Evolutionary conservation across 192 early-diverging fungal species (phyloP), one percentile per base, ranked within the genome.

Genomic region (Linnemannia hyalina): DNA sequence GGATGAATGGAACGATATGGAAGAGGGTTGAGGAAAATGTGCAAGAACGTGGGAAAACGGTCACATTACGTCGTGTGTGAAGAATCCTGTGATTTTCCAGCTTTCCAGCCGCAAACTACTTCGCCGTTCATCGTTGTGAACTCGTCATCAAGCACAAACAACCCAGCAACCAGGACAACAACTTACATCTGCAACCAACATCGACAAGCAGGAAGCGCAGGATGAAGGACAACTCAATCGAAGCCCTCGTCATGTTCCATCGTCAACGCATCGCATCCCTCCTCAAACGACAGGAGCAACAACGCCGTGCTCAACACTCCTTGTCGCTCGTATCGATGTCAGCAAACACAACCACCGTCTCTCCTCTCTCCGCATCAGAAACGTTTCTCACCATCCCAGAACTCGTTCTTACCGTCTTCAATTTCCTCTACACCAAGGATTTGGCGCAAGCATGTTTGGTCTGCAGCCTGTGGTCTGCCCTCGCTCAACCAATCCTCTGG

Each of bases 401-500:
- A 52, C 36, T 82, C 1, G 4, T 73, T n/a, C 57, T 26, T 3
- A 6, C 38, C 5, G 68, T 82, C 18, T 20, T 73, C 6, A 47
- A 73, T 36, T 65, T 36, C 42, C 38, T 60, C 9, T 71, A n/a
- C 2, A 41, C 23, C 0, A 7, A 54, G 6, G 4, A 52, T n/a
- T 74, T 75, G 75, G 57, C 76, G 0, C 11, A 44, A 8, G 32
- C 77, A 18, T 74, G 70, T 22, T 47, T 52, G 8, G 74, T 82
- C 60, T 74, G 54, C 44, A 82, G 68, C 18, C 26, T n/a, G 22
- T 82, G 70, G 76, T 22, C 22, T 2, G 23, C 22, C 16, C 16
- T 41, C 5, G 35, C 54, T 4, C 70, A 68, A 9, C 81, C 76
- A 0, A 10, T 74, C 29, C 57, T 82, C 35, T 82, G 81, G 81